Evolutionary conservation across 2,329 filamentous ascomycete species (phyloP), one percentile per base, ranked within the genome.

Genomic region (Blumeriella jaapii): DNA sequence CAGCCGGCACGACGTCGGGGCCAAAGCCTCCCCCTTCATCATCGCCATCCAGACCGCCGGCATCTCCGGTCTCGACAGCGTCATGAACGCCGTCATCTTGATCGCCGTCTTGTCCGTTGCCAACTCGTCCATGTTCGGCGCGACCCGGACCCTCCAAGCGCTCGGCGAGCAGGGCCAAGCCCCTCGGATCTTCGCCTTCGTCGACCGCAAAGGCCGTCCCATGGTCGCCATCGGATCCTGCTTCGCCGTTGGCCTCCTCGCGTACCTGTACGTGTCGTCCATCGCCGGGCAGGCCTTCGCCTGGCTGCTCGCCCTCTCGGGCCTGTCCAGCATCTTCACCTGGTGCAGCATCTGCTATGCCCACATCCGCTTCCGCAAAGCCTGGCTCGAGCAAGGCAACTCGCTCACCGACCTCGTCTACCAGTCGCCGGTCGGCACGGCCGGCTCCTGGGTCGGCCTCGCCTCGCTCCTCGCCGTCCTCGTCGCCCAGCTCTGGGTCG

Each of bases 71-170:
- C 71, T 95, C 1, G 84, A 85, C 3, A 86, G 81, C 0, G 73
- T 94, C 39, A 93, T 95, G 82, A 96, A 96, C 58, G 78, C 76
- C 13, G 85, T 95, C 40, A 93, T 96, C 55, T 74, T 95, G 56
- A 76, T 93, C 40, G 81, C 87, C 17, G 86, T 94, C 14, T 65
- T 95, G 16, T 93, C 84, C 1, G 87, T 95, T 41, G 86, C 86
- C 39, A 95, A 94, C 61, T 89, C 84, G 11, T 80, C 86, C 46
- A 82, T 95, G 45, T 96, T 93, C 28, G 89, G 85, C 28, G 86
- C 84, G 19, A 91, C 84, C 1, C 78, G 89, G 46, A 95, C 87
- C 2, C 73, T 96, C 6, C 83, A 85, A 20, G 87, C 87, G 2
- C 71, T 95, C 1, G 87, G 86, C 22, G 86, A 94, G 55, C 85